phyloP scores from a whole-genome alignment of 257 asterid species.

The Avicennia marina region DNA sequence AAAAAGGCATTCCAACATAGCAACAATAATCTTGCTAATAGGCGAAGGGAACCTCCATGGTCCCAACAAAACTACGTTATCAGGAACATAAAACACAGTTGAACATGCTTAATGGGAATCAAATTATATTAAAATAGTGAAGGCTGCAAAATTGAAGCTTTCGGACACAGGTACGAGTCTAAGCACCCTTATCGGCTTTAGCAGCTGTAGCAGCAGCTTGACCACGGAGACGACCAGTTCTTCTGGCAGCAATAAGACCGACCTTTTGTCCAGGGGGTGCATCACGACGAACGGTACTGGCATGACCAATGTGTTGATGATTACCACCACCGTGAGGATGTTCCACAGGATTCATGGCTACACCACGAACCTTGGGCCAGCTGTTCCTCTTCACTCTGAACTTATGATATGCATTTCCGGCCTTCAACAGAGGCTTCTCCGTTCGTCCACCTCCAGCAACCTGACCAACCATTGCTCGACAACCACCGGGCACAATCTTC shows the following conservation, averaged over 20 bases:
- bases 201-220: slow-evolving; percentile 63
- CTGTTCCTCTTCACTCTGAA: slow-evolving; percentile 59
- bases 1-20: too few relatives aligned
- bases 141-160: neutral
- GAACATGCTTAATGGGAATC: slow-evolving; percentile 7
- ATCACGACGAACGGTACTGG: slow-evolving; percentile 60
- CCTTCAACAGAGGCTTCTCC: slow-evolving; percentile 49
- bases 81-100: neutral
- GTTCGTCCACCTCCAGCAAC: slow-evolving; percentile 60
- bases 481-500: slow-evolving; percentile 52
- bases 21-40: too few relatives aligned
- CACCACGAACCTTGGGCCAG: slow-evolving; percentile 73
- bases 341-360: slow-evolving; percentile 66
- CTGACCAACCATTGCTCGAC: slow-evolving; percentile 57
- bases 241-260: slow-evolving; percentile 58
- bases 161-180: neutral
- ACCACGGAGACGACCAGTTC: slow-evolving; percentile 62
- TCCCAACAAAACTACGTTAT: slow-evolving; percentile 6
- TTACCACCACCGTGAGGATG: slow-evolving; percentile 78
- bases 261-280: slow-evolving; percentile 67
- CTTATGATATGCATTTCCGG: slow-evolving; percentile 53
- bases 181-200: slow-evolving; percentile 35
- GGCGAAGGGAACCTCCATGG: slow-evolving; percentile 1
- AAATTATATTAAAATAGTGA: neutral
- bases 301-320: slow-evolving; percentile 63